A percentile compares a stretch with the other conserved stretches of the same genome.
These are phyloP conservation scores for Willaertia magna DNA, from an alignment of 208 protist species.

Conservation along the genomic window DNA sequence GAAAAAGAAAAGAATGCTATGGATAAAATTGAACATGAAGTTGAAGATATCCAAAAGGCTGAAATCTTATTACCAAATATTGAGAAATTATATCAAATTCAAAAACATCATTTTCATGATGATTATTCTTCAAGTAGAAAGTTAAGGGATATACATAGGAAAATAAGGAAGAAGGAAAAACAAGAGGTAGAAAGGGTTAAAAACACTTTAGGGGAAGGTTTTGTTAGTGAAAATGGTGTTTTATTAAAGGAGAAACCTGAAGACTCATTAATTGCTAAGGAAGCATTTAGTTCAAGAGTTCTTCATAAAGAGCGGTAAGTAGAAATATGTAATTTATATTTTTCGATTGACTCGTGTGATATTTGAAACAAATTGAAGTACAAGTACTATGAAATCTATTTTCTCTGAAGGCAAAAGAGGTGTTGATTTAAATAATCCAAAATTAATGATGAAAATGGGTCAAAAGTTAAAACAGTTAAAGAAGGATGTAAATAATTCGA, in stretches of 20 bases:
- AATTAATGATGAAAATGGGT: too few relatives aligned
- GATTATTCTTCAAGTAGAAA: neutral
- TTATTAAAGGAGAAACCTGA: neutral
- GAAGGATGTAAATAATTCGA: too few relatives aligned
- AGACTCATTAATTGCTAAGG: neutral
- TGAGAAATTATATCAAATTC: neutral
- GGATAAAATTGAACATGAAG: neutral
- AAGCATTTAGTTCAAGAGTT: too few relatives aligned
- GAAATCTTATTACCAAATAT: neutral
- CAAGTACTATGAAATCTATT: too few relatives aligned
- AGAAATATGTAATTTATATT: too few relatives aligned
- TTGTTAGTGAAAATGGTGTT: neutral
- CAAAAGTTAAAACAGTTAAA: too few relatives aligned
- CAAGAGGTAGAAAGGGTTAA: neutral
- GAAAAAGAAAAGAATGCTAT: neutral
- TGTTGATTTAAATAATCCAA: too few relatives aligned
- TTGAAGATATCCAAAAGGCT: neutral
- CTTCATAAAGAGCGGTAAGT: too few relatives aligned
- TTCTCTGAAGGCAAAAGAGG: too few relatives aligned
- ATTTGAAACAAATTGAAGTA: too few relatives aligned
- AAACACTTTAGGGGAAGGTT: neutral
- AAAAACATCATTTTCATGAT: neutral
- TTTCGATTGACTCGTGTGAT: too few relatives aligned
- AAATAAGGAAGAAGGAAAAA: neutral
- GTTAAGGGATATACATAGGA: neutral